Base-by-base conservation (phyloP, 805 yeast genomes). In the Kodamaea kaohsiungensis region DNA sequence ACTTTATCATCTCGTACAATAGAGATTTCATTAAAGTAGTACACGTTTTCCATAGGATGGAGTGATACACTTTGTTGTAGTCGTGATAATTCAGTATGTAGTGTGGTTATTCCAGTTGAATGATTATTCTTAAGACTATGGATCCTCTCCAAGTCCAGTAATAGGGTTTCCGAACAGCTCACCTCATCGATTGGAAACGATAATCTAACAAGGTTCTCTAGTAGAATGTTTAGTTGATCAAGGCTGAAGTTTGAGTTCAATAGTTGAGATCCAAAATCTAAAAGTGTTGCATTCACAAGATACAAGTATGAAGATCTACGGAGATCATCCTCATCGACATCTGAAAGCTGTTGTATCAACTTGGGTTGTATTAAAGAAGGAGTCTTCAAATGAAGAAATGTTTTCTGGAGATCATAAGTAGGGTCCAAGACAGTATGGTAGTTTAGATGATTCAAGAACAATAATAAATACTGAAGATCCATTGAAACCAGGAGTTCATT, bases 11-110 rank as follows among this genome's bases (percentile, higher is more conserved):
- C 54, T 2, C 57, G 27, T 38, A 61, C 59, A n/a, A 67, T 35
- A 13, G 62, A 58, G 17, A 66, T 37, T 42, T 66, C 69, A 27
- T 58, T 59, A 50, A 66, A 64, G 46, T 61, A 61, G 52, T 62
- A 68, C 2, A 65, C 58, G 51, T 66, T 52, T 16, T 56, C 53
- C 10, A 39, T 22, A 18, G 54, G 53, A 33, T 35, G 62, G 46
- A 7, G 55, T 43, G n/a, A 53, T 53, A 22, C 51, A 46, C 13
- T 38, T 17, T 48, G 47, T n/a, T 57, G 56, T 10, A 63, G 53
- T 2, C 54, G 52, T 10, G 39, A 16, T 37, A 56, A 57, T 35
- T 62, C 59, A 18, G 6, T 15, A 2, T 7, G 30, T 48, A 39
- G 9, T 45, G 42, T 37, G 4, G n/a, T 13, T 7, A 13, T 17